These are phyloP conservation scores for Aspergillus sp. DNA, from an alignment of 2,329 filamentous ascomycete genomes.

Conservation along the genomic window DNA sequence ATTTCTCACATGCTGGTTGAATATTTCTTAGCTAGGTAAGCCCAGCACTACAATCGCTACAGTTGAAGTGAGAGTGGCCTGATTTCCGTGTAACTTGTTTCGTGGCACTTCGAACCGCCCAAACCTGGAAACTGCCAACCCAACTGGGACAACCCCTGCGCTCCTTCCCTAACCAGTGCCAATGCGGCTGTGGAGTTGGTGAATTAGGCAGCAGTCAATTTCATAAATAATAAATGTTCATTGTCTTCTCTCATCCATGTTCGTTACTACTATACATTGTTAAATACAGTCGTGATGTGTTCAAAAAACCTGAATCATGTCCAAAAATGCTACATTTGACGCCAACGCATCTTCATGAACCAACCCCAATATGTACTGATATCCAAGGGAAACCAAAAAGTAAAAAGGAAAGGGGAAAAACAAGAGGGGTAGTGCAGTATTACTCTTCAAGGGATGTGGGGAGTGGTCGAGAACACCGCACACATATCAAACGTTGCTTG, in stretches of 20 bases:
- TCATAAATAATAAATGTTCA: background rate
- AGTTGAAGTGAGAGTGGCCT: no score
- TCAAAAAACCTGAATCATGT: background rate
- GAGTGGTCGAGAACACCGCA: conserved; percentile 47
- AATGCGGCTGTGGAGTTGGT: background rate
- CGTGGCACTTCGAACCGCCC: no score
- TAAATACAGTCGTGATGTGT: background rate
- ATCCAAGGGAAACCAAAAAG: background rate
- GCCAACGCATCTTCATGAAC: background rate
- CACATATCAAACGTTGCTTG: conserved; percentile 61
- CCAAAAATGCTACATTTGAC: background rate
- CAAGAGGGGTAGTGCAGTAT: background rate
- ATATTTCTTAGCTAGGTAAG: no score
- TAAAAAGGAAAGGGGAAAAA: background rate
- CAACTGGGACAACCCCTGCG: no score
- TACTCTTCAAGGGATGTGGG: background rate
- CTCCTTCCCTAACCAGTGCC: no score
- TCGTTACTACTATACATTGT: conserved; percentile 5
- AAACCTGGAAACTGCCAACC: no score
- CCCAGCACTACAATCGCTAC: no score
- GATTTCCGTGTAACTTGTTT: no score
- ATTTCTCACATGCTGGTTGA: no score
- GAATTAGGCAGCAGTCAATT: conserved; percentile 4
- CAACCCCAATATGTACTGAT: background rate
- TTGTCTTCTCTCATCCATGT: background rate